Base-by-base conservation (phyloP, 768 basidiomycete genomes). In the Agrocybe praecox region DNA sequence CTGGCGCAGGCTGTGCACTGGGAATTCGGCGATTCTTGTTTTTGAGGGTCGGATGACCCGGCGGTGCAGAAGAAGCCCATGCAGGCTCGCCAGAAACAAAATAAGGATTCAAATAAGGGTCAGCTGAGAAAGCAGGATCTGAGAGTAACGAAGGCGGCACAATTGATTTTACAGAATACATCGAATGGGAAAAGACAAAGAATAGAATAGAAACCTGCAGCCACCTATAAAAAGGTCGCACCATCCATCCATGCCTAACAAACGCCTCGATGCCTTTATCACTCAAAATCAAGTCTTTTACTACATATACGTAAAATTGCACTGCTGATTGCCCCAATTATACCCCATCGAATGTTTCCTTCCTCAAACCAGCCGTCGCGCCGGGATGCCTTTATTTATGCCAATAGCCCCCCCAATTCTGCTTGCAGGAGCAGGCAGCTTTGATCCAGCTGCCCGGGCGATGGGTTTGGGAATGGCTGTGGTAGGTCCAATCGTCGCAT, bases 61-160 rank as follows among this genome's bases (percentile, higher is more conserved):
- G 67, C 32, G 67, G 66, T 54, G 69, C 70, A 45, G 64, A 58
- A 43, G 57, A 52, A 33, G 40, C 50, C 70, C 67, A 67, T 54
- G 60, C 61, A 46, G 62, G 62, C 51, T 69, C 58, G 64, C 62
- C 63, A 56, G 72, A 67, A 66, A 56, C 59, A 63, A 73, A 67
- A 67, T 68, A 76, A 1, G 83, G 85, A 68, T 87, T 73, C 4
- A 74, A 64, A 52, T 72, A 73, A 17, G 84, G 85, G 71, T 85
- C 79, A 51, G 78, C 61, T 60, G 84, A 85, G 73, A 86, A 86
- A 0, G 85, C 85, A 49, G 83, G 85, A 63, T 81, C 74, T 51
- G 76, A 74, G 3, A 78, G 71, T 58, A 64, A 72, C 49, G 62
- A 69, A 49, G 63, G 69, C 67, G 63, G 69, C 66, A 58, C 57